Evolutionary conservation across 2,329 filamentous ascomycete species (phyloP).

Genomic region (Cadophora sp.): DNA sequence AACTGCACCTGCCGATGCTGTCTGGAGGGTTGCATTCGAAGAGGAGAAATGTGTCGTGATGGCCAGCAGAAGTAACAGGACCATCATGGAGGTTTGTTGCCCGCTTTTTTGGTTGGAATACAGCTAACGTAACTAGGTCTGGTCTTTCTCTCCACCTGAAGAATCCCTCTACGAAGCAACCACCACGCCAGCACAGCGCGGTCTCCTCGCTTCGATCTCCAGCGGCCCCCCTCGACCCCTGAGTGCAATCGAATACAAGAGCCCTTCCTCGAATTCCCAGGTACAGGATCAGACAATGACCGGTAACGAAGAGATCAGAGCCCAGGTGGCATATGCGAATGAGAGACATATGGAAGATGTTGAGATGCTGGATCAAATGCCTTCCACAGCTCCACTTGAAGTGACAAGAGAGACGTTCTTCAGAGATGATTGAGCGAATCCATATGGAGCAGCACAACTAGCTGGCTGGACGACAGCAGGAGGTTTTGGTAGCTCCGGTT

Average conservation of each 20-base stretch:
- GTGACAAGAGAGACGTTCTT: conserved; percentile 21
- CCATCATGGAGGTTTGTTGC: conserved; percentile 90
- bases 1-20: conserved; percentile 88
- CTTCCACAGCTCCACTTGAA: conserved; percentile 15
- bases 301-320: conserved; percentile 25
- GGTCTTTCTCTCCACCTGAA: conserved; percentile 91
- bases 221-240: conserved; percentile 39
- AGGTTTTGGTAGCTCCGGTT: neutral
- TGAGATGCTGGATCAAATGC: conserved; percentile 19
- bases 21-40: conserved; percentile 98
- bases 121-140: conserved; percentile 68
- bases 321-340: conserved; percentile 1
- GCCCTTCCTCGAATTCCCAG: conserved; percentile 23
- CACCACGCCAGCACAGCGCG: conserved; percentile 41
- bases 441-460: neutral
- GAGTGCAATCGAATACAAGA: conserved; percentile 43
- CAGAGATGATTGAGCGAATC: conserved; percentile 17
- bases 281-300: conserved; percentile 41
- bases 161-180: conserved; percentile 57
- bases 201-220: conserved; percentile 24
- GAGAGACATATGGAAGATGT: conserved; percentile 19
- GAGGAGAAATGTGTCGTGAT: conserved; percentile 98
- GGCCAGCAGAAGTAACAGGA: conserved; percentile 82
- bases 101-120: neutral
- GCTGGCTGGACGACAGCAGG: neutral